Percentiles rank a stretch among this genome's conserved stretches.
phyloP scores from a whole-genome alignment of 352 stramenopile genomes.

The Albugo candida region DNA sequence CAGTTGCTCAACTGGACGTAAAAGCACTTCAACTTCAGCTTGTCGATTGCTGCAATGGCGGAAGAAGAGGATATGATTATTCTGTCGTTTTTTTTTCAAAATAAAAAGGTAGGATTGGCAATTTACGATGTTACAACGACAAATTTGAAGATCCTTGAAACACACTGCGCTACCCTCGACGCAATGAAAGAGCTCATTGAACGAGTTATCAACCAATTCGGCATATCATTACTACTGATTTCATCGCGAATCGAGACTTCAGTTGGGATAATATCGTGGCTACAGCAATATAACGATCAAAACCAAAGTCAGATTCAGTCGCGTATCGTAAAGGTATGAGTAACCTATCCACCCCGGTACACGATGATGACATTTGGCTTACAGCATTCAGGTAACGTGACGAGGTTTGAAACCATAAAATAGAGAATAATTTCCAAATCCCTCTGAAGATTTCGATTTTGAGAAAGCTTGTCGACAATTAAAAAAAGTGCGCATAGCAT shows the following conservation, averaged over 20 bases:
- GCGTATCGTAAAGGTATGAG: not conserved
- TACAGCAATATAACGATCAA: not conserved
- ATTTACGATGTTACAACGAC: constrained; percentile 55
- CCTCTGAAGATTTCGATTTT: constrained; percentile 47
- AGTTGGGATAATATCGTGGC: not conserved
- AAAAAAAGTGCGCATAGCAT: constrained; percentile 36
- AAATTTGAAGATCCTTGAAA: constrained; percentile 40
- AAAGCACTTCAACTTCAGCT: no score
- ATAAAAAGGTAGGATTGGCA: constrained; percentile 36
- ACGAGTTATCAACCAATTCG: not conserved
- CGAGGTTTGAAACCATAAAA: not conserved
- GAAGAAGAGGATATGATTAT: constrained; percentile 34
- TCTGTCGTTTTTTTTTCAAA: constrained; percentile 52
- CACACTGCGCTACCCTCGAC: constrained; percentile 16
- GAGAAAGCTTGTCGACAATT: constrained; percentile 50
- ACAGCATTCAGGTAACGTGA: constrained; percentile 11
- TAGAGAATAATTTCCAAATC: not conserved
- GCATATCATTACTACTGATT: not conserved
- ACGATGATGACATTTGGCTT: constrained; percentile 20
- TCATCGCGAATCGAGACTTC: not conserved
- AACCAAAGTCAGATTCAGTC: not conserved
- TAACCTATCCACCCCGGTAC: constrained; percentile 8
- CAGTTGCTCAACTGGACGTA: no score
- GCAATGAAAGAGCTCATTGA: constrained; percentile 26
- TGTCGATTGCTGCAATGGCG: no score